These are phyloP conservation scores for Vachellia pachyceras DNA, from an alignment of 306 rosid species.

Conservation along the genomic window DNA sequence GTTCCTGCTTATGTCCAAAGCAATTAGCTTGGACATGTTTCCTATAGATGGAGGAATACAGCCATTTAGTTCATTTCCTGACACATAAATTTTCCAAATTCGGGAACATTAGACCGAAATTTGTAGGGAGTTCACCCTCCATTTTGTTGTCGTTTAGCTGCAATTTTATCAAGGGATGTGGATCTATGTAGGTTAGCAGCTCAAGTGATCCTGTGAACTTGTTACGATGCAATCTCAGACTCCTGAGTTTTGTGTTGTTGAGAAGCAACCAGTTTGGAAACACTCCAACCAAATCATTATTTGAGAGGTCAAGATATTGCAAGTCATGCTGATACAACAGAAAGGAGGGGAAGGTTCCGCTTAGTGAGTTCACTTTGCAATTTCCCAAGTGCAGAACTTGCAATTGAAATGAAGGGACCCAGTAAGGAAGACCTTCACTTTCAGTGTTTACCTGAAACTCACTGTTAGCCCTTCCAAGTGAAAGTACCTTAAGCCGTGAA, in stretches of 20 bases:
- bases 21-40: neutral
- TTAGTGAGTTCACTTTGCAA: neutral
- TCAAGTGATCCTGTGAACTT: no score
- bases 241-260: no score
- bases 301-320: no score
- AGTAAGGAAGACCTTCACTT: neutral
- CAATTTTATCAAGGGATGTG: neutral
- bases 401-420: conserved; percentile 8
- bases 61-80: neutral
- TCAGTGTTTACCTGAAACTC: neutral
- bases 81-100: neutral
- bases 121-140: neutral
- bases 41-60: neutral
- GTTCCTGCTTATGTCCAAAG: neutral
- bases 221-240: no score
- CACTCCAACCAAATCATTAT: no score
- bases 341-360: neutral
- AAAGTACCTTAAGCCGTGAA: neutral
- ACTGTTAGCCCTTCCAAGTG: neutral
- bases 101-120: neutral
- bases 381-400: neutral
- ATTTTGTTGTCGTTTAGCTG: neutral
- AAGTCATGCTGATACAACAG: no score
- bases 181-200: no score
- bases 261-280: no score